Base-by-base conservation (phyloP, 371 early-diverging fungal genomes). In the Circinella umbellata region DNA sequence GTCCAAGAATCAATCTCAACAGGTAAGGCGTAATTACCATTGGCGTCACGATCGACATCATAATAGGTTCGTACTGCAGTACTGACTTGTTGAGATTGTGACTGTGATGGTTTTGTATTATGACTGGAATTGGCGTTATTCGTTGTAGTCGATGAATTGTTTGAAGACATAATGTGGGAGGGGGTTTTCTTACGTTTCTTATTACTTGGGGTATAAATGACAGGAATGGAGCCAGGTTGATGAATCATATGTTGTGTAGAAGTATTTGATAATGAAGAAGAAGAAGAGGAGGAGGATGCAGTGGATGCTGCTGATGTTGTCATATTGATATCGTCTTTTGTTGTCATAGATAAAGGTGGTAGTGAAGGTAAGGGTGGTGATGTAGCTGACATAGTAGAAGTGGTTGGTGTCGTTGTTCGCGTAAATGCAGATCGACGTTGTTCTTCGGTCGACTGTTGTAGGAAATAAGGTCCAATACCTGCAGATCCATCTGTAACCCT, bases 1-100 rank as follows among this genome's bases (percentile, higher is more conserved):
- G 94, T 95, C 67, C 95, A 86, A 14, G 93, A 90, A 27, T 96
- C 97, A 15, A 94, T 83, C 66, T 90, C 88, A 18, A 94, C 88
- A 0, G 97, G 97, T 49, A 96, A 76, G 34, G 91, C 87, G 46
- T 92, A 89, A 48, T 82, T 81, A 3, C 97, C 96, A 35, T 86
- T 67, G 42, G 82, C 88, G 75, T 93, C 93, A 61, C 79, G 79
- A 39, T 89, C 86, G 20, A 94, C 89, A 42, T 81, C 85, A 71
- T 79, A 77, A 66, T 76, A 80, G 13, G 82, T 79, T 27, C 85
- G 80, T 35, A 80, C 72, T 15, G 74, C 71, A n/a, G 76, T 78
- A 51, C 69, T 78, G 3, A 76, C 66, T 62, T 76, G 76, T 36
- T 80, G 77, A 27, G 68, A 17, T n/a, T 54, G 54, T 54, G 10